phyloP scores from a whole-genome alignment of 2,329 filamentous ascomycete species.

The Hypoxylon rubiginosum region DNA sequence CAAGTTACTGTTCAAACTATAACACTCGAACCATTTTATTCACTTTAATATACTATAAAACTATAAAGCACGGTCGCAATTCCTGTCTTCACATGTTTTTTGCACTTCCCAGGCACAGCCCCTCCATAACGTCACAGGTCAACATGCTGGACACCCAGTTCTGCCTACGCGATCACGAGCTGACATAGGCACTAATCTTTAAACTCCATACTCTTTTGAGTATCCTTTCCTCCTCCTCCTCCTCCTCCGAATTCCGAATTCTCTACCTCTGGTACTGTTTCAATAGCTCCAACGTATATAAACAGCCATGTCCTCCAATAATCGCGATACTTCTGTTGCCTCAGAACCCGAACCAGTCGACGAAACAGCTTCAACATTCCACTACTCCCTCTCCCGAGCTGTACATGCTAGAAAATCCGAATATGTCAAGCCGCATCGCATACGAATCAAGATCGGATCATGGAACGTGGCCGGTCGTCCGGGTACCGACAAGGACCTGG shows the following conservation, averaged over 20 bases:
- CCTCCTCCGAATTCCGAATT: no score
- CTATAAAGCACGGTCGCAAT: no score
- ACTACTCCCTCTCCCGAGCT: constrained; percentile 72
- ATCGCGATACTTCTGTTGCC: constrained; percentile 49
- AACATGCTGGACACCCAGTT: constrained; percentile 29
- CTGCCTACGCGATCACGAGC: constrained; percentile 36
- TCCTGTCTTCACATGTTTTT: constrained; percentile 17
- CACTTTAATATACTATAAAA: not conserved
- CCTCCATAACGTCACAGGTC: constrained; percentile 41
- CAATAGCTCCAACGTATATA: not conserved
- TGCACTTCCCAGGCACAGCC: constrained; percentile 15
- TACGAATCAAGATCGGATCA: constrained; percentile 89
- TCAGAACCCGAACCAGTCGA: constrained; percentile 62
- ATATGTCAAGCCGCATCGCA: constrained; percentile 79
- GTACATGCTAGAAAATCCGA: constrained; percentile 82
- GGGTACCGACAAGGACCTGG: constrained; percentile 88
- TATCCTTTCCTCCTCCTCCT: not conserved
- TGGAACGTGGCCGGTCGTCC: constrained; percentile 94
- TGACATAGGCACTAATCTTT: constrained; percentile 34
- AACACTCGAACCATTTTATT: not conserved
- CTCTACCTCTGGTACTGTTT: not conserved
- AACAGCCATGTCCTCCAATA: constrained; percentile 46
- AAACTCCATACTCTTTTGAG: not conserved
- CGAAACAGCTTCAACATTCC: constrained; percentile 60
- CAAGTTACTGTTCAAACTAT: not conserved